Base-by-base conservation (phyloP, 176 grass and related monocot species). In the Oryza longistaminata region DNA sequence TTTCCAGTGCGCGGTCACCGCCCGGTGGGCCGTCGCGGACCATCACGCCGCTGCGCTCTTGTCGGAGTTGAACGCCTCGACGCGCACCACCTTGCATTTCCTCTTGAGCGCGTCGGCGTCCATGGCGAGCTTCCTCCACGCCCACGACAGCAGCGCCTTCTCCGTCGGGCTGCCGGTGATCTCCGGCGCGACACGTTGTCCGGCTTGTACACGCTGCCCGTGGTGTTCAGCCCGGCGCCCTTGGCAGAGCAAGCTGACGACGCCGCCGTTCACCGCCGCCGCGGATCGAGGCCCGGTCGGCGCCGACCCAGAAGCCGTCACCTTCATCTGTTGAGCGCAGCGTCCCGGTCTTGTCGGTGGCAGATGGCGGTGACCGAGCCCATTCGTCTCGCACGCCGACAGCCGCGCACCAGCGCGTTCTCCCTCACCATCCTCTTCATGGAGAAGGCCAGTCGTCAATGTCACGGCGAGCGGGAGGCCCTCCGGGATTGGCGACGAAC, bases 361-460 rank as follows among this genome's bases (percentile, higher is more conserved):
- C 96, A 95, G 29, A 98, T 92, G 52, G 93, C 64, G 11, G 96
- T 98, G 21, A 95, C 91, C 0, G 93, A 93, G 0, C 96, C 96
- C 96, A 98, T 95, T n/a, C 6, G 96, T 98, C 90, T 98, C 96
- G 84, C 93, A 95, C 5, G 93, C 96, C 3, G 96, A 93, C 17
- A 98, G 93, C 42, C 76, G 77, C 14, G 91, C 17, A 98, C 96
- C 77, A 95, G 80, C 7, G 96, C 96, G 62, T 95, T 83, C 55
- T 98, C 96, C 87, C 78, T 92, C 44, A 98, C 94, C 96, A 98
- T 98, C 75, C 96, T 44, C 55, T 93, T 98, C 96, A 98, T 98
- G 33, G 96, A 98, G 85, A 95, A 98, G 0, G 96, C 96, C 1
- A 98, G 87, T n/a, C 14, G 93, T 98, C 0, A 98, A 91, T 9